Evolutionary conservation across 108 stramenopile genomes (phyloP), one percentile per base, ranked within the genome.

Genomic region (Schizochytrium sp.): DNA sequence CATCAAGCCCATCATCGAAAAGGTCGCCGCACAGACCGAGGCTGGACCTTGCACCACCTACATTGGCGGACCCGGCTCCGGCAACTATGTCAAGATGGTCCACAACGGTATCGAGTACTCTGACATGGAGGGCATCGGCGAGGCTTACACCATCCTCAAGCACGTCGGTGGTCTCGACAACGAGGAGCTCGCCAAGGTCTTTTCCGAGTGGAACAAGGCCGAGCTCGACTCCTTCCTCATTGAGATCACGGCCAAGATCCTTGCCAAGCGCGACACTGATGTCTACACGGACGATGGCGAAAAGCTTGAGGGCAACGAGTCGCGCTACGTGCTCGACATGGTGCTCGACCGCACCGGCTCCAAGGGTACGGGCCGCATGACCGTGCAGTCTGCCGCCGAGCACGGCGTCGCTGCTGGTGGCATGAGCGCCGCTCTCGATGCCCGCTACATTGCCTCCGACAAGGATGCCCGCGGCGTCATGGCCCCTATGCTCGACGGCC

Each of bases 41-140:
- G 95, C 94, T 71, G 98, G 96, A 44, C 94, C 99, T 16, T 99
- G 99, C 90, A 96, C 97, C 57, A 97, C 97, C 58, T 98, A 98
- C 92, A 89, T 97, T 83, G 99, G 99, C 55, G 95, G 96, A 6
- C 92, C 96, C 58, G 97, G 97, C 72, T 88, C 96, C 14, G 98
- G 97, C 60, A 98, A 98, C 92, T 98, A 98, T 89, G 97, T 99
- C 87, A 99, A 99, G 94, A 97, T 97, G 96, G 96, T 99, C 57
- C 99, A 99, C 94, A 99, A 99, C 92, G 99, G 99, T 43, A 98
- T 99, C 89, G 99, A 99, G 91, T 99, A 99, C 91, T 98, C 97
- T 44, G 99, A 99, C 90, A 99, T 99, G 99, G 98, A 98, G 90
- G 92, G 98, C 60, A 99, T 99, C 91, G 95, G 95, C 23, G 99